phyloP scores from a whole-genome alignment of 1,284 basidiomycete genomes.

The Ganoderma boninense region DNA sequence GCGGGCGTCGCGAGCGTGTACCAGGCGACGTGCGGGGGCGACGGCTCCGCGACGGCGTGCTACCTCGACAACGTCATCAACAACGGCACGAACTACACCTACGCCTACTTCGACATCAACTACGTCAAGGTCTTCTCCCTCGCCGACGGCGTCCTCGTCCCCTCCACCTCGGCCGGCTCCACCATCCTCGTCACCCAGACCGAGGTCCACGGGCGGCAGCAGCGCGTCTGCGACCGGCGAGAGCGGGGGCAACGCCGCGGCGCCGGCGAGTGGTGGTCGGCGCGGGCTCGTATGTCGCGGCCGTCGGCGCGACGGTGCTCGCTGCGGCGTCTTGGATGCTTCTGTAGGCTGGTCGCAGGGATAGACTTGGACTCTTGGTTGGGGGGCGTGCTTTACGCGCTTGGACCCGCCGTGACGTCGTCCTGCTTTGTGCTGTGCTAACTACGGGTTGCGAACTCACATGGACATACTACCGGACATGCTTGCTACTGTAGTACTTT shows the following conservation, averaged over 20 bases:
- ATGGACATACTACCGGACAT: too few species aligned
- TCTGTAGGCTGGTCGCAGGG: background rate
- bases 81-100: slow-evolving; percentile 55
- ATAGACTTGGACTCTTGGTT: background rate
- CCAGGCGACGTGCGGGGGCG: slow-evolving; percentile 48
- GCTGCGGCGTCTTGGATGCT: slow-evolving; percentile 25
- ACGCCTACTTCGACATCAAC: slow-evolving; percentile 61
- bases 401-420: too few species aligned
- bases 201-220: slow-evolving; percentile 6
- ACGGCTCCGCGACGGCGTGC: slow-evolving; percentile 37
- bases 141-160: slow-evolving; percentile 32
- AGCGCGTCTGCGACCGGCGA: background rate
- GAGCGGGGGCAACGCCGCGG: slow-evolving; percentile 9
- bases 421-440: too few species aligned
- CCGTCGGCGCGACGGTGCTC: slow-evolving; percentile 19
- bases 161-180: slow-evolving; percentile 24
- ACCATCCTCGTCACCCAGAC: slow-evolving; percentile 30
- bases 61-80: slow-evolving; percentile 64
- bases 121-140: slow-evolving; percentile 55
- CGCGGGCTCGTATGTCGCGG: slow-evolving; percentile 13
- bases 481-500: too few species aligned
- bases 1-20: slow-evolving; percentile 55
- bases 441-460: too few species aligned
- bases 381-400: too few species aligned
- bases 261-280: background rate